Evolutionary conservation across 2,329 filamentous ascomycete species (phyloP).

Genomic region (Cladobotryum protrusum): DNA sequence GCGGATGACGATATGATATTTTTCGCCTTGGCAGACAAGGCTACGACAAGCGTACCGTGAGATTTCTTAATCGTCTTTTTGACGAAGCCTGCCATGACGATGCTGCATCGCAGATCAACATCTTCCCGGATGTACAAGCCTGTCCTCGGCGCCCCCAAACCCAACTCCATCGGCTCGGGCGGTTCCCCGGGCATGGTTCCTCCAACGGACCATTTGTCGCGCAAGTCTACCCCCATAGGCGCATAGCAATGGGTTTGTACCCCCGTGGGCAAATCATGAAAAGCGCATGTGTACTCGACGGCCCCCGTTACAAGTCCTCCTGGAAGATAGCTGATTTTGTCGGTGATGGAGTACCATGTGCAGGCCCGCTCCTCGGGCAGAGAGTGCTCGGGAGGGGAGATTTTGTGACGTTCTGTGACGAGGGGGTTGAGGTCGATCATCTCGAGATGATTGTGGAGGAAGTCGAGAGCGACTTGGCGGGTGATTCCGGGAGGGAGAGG

Average conservation of each 20-base stretch:
- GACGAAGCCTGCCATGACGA: slow-evolving; percentile 69
- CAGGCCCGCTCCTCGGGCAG: slow-evolving; percentile 64
- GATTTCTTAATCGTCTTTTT: slow-evolving; percentile 76
- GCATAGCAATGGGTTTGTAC: slow-evolving; percentile 80
- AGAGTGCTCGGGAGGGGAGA: slow-evolving; percentile 60
- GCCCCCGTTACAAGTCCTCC: slow-evolving; percentile 58
- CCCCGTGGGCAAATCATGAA: slow-evolving; percentile 66
- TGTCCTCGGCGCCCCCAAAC: slow-evolving; percentile 55
- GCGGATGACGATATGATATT: neutral
- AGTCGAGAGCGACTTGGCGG: slow-evolving; percentile 64
- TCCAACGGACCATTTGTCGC: slow-evolving; percentile 69
- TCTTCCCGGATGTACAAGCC: slow-evolving; percentile 83
- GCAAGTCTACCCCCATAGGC: slow-evolving; percentile 73
- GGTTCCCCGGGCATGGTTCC: slow-evolving; percentile 68
- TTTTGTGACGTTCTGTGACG: slow-evolving; percentile 64
- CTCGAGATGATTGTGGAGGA: slow-evolving; percentile 69
- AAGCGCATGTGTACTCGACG: slow-evolving; percentile 73
- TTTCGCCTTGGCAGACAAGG: slow-evolving; percentile 37
- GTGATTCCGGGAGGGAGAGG: slow-evolving; percentile 64
- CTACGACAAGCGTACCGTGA: slow-evolving; percentile 63
- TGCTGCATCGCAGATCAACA: slow-evolving; percentile 71
- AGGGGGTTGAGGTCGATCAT: slow-evolving; percentile 89
- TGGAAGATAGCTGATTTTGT: slow-evolving; percentile 69
- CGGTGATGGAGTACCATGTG: slow-evolving; percentile 73
- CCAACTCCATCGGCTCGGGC: slow-evolving; percentile 57